Percentiles rank a stretch among this genome's conserved stretches.
These are phyloP conservation scores for Paramecium octaurelia DNA, from an alignment of 73 alveolate genomes.

Conservation along the genomic window DNA sequence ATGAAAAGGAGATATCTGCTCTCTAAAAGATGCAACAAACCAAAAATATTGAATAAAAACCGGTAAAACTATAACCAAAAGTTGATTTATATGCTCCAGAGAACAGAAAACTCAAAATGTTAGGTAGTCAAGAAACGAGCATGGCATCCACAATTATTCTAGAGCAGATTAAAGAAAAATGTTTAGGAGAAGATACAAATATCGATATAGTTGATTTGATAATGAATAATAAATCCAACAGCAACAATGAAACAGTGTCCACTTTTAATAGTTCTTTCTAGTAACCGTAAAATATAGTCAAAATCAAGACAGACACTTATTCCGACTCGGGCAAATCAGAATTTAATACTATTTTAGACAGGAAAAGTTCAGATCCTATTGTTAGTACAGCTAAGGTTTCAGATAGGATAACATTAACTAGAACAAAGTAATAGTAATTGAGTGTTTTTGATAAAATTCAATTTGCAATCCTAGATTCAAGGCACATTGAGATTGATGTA, in stretches of 20 bases:
- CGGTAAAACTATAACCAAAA: not conserved
- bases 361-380: constrained; percentile 13
- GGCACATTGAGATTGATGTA: not conserved
- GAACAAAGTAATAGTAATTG: not conserved
- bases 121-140: not conserved
- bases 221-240: not conserved
- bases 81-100: not conserved
- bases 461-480: not conserved
- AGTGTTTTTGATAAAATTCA: not conserved
- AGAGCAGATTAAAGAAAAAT: constrained; percentile 12
- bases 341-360: not conserved
- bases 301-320: not conserved
- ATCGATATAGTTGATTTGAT: not conserved
- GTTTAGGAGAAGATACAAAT: not conserved
- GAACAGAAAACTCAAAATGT: not conserved
- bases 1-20: not conserved
- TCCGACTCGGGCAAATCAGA: not conserved
- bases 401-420: not conserved
- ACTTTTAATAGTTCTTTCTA: constrained; percentile 20
- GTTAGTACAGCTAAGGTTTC: not conserved
- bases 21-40: not conserved
- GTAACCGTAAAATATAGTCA: not conserved
- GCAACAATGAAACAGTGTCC: not conserved
- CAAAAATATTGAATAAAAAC: not conserved
- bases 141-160: not conserved